These are phyloP conservation scores for Torrubiella hemipterigena DNA, from an alignment of 2,329 filamentous ascomycete genomes.

Conservation along the genomic window DNA sequence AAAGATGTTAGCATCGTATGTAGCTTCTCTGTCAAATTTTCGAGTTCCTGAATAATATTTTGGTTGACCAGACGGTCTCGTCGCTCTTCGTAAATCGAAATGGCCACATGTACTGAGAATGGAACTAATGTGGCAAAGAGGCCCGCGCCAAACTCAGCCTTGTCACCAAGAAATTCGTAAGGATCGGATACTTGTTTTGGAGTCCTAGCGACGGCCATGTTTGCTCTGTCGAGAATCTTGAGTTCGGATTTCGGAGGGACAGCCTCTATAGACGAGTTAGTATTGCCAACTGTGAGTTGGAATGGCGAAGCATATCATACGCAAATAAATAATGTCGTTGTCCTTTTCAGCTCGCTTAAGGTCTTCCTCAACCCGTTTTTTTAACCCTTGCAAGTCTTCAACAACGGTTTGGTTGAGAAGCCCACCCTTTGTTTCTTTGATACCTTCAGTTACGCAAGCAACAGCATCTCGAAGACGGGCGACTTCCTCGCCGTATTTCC, in stretches of 20 bases:
- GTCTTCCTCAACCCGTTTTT: conserved; percentile 73
- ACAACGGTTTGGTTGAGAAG: conserved; percentile 74
- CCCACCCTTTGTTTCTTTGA: conserved; percentile 63
- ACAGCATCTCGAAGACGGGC: conserved; percentile 75
- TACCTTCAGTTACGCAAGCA: conserved; percentile 68
- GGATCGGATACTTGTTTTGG: conserved; percentile 76
- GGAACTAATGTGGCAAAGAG: conserved; percentile 88
- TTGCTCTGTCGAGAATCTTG: conserved; percentile 72
- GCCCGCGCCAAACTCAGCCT: conserved; percentile 68
- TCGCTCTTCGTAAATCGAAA: conserved; percentile 88
- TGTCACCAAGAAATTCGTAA: conserved; percentile 66
- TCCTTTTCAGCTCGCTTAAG: conserved; percentile 89
- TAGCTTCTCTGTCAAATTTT: conserved; percentile 66
- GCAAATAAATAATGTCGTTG: conserved; percentile 89
- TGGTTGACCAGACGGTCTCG: conserved; percentile 84
- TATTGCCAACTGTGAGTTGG: conserved; percentile 12
- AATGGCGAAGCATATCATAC: conserved; percentile 24
- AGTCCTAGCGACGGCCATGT: conserved; percentile 71
- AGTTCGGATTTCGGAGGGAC: conserved; percentile 85
- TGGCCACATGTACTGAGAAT: conserved; percentile 88
- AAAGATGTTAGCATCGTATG: conserved; percentile 71
- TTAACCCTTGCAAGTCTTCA: conserved; percentile 72
- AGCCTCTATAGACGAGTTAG: conserved; percentile 40
- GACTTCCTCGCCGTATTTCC: conserved; percentile 91
- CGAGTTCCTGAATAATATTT: conserved; percentile 73